A percentile compares a stretch with the other conserved stretches of the same genome.
Evolutionary conservation across 805 yeast genomes (phyloP).

Genomic region (Monosporozyma yasuniensis): DNA sequence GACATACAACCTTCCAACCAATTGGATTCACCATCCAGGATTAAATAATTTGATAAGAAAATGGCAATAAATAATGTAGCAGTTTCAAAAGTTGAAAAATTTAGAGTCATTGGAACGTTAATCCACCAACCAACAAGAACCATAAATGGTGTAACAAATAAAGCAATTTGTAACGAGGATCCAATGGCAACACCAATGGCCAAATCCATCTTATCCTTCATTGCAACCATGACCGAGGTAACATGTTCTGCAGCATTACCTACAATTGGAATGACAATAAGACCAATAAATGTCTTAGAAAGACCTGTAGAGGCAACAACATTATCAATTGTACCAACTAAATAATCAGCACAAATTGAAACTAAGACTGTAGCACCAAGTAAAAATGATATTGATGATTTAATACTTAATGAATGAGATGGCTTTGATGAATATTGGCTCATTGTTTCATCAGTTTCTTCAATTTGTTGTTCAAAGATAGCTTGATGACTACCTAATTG

Average conservation of each 20-base stretch:
- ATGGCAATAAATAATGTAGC: conserved; percentile 86
- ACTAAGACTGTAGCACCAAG: conserved; percentile 65
- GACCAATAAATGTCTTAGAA: conserved; percentile 90
- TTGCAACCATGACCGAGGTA: conserved; percentile 90
- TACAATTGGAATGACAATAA: conserved; percentile 88
- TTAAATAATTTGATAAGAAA: conserved; percentile 75
- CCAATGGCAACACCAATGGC: conserved; percentile 97
- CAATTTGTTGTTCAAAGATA: conserved; percentile 54
- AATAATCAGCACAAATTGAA: conserved; percentile 84
- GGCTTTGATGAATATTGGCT: conserved; percentile 16
- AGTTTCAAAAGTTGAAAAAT: conserved; percentile 89
- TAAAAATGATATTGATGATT: conserved; percentile 46
- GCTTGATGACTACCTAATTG: conserved; percentile 80
- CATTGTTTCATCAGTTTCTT: conserved; percentile 32
- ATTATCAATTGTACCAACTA: conserved; percentile 88
- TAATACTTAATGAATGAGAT: conserved; percentile 37
- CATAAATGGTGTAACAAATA: conserved; percentile 91
- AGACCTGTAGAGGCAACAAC: conserved; percentile 77
- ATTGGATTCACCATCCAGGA: conserved; percentile 89
- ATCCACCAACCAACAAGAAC: conserved; percentile 90
- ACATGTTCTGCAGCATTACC: conserved; percentile 99
- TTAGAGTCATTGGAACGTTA: conserved; percentile 85
- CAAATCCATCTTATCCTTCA: conserved; percentile 93
- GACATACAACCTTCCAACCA: conserved; percentile 97
- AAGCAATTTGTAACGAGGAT: conserved; percentile 87